Evolutionary conservation across 78 protist genomes (phyloP).

Genomic region (Monosiga brevicollis): DNA sequence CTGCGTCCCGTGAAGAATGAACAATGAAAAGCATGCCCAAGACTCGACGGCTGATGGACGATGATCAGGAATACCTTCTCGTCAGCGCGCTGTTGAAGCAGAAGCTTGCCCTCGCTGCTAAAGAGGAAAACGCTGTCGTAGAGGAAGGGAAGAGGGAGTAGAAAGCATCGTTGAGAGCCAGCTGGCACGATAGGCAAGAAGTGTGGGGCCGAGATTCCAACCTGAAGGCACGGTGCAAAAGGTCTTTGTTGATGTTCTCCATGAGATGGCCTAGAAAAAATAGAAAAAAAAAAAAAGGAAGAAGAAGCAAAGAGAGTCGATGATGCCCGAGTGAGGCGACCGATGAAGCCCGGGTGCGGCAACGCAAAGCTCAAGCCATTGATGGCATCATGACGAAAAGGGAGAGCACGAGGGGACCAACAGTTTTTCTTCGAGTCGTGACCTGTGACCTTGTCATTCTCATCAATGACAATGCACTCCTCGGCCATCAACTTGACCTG

Average conservation of each 20-base stretch:
- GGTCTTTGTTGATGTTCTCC: conserved; percentile 32
- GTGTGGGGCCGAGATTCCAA: no score
- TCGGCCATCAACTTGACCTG: conserved; percentile 47
- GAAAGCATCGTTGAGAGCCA: no score
- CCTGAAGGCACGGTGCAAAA: conserved; percentile 79
- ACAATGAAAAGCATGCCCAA: neutral
- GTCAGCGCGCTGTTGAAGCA: conserved; percentile 67
- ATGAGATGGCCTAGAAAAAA: conserved; percentile 32
- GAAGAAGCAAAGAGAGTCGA: no score
- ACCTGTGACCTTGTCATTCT: conserved; percentile 51
- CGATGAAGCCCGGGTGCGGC: neutral
- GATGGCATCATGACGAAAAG: neutral
- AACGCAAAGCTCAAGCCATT: neutral
- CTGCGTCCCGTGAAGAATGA: neutral
- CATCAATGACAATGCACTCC: conserved; percentile 56
- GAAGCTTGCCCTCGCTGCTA: conserved; percentile 35
- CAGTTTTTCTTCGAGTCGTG: conserved; percentile 51
- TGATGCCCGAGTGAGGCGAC: neutral
- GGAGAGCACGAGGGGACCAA: neutral
- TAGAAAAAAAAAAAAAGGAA: no score
- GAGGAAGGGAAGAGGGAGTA: no score
- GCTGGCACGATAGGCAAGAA: no score
- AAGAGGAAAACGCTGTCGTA: conserved; percentile 68
- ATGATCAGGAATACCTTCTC: conserved; percentile 23
- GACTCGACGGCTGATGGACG: neutral